Evolutionary conservation across 2,329 filamentous ascomycete species (phyloP).

Genomic region (Cordyceps farinosa): DNA sequence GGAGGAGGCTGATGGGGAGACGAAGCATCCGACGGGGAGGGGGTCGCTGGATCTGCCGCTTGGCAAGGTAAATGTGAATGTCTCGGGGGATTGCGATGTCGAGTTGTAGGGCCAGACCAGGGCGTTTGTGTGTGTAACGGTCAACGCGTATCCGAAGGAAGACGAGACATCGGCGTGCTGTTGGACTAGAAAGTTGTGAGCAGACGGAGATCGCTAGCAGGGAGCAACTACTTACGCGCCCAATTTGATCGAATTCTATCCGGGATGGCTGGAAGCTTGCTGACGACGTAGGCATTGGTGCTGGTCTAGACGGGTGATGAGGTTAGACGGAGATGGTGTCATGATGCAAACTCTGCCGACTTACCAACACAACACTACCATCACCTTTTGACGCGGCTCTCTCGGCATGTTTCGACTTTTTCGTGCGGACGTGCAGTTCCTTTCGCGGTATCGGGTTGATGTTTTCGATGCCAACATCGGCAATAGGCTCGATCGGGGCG

Average conservation of each 20-base stretch:
- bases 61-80: constrained; percentile 76
- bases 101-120: constrained; percentile 86
- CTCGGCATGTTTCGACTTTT: constrained; percentile 61
- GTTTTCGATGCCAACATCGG: constrained; percentile 44
- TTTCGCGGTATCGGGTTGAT: constrained; percentile 38
- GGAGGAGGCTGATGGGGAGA: constrained; percentile 73
- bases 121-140: constrained; percentile 75
- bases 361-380: constrained; percentile 62
- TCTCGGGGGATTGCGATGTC: constrained; percentile 66
- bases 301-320: constrained; percentile 57
- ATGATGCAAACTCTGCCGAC: constrained; percentile 26
- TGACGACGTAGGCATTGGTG: constrained; percentile 80
- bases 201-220: not conserved
- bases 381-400: constrained; percentile 61
- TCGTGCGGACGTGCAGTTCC: constrained; percentile 58
- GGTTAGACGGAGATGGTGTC: constrained; percentile 19
- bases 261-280: constrained; percentile 78
- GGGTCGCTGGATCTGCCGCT: constrained; percentile 67
- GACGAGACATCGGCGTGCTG: constrained; percentile 65
- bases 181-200: constrained; percentile 42
- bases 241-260: constrained; percentile 67
- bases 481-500: constrained; percentile 42
- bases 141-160: constrained; percentile 69
- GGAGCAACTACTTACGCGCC: constrained; percentile 50
- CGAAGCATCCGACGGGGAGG: constrained; percentile 77